Evolutionary conservation across 2,329 filamentous ascomycete species (phyloP), one percentile per base, ranked within the genome.

Genomic region (Fusarium nodosum): DNA sequence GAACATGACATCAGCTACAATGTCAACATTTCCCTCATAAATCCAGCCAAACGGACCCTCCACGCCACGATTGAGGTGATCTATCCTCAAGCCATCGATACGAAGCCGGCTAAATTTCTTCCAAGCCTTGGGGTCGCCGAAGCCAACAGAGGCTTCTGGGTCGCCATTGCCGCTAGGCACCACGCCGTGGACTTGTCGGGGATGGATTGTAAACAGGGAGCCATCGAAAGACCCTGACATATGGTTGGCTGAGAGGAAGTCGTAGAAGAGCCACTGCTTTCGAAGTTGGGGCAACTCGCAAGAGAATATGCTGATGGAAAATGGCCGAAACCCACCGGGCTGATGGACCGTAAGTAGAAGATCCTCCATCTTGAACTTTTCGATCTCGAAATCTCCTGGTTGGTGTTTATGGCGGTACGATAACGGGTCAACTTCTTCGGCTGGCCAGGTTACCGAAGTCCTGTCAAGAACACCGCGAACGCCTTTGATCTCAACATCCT

Each of bases 21-120:
- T 97, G 77, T 99, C 96, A 41, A 99, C 94, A 67, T 96, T 97
- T 34, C 96, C 96, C 80, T 98, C 93, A 71, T 97, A 92, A 55
- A 99, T 99, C 96, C 96, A 99, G 5, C 93, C 94, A 78, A 99
- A 97, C 0, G 95, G 94, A 0, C 96, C 96, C 66, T 96, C 90
- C 20, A 97, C 93, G 26, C 94, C 94, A 42, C 94, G 89, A 77
- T 99, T 99, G 12, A 99, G 85, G 78, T 99, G 96, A 74, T 98
- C 96, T 56, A 99, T 97, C 77, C 91, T 97, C 12, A 99, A 85
- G 0, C 91, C 94, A 76, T 99, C 96, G 60, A 99, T 97, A 7
- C 96, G 89, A 61, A 98, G 88, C 26, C 96, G 88, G 76, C 91
- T 97, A 71, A 97, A 94, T 79, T 97, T 98, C 81, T 98, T 97